Conservation (phyloP, 345 rosid species). For the Eucalyptus guilfoylei region DNA sequence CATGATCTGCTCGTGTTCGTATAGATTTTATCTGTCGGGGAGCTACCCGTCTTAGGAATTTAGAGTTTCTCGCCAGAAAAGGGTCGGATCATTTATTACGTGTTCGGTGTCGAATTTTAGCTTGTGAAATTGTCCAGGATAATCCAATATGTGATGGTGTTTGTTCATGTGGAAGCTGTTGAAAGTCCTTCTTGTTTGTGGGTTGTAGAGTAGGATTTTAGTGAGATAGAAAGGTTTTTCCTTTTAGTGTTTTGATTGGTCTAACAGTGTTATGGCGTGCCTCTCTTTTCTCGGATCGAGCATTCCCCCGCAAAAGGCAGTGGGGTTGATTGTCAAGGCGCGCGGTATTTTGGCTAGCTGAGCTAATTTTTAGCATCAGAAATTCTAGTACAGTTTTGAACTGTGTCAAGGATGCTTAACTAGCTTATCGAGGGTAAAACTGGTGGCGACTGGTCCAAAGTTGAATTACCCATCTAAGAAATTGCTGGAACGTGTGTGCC, state of each 20-base stretch:
- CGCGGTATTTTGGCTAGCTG: neutral
- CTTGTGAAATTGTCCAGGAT: neutral
- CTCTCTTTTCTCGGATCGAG: neutral
- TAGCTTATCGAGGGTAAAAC: neutral
- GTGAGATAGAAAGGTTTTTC: neutral
- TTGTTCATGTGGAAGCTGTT: neutral
- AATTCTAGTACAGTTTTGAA: neutral
- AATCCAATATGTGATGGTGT: neutral
- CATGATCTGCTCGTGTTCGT: neutral
- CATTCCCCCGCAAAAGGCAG: neutral
- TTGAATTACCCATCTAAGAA: neutral
- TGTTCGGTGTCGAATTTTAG: neutral
- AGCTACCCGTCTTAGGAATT: neutral
- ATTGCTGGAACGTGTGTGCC: neutral
- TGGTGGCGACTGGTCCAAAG: neutral
- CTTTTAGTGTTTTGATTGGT: neutral
- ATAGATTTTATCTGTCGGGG: neutral
- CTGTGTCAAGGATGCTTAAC: neutral
- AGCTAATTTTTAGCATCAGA: neutral
- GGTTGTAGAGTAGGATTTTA: neutral
- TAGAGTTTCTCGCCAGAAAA: neutral
- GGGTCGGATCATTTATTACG: neutral
- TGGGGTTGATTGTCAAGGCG: neutral
- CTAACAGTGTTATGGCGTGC: neutral
- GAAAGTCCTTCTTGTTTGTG: neutral